A percentile compares a stretch with the other conserved stretches of the same genome.
Conservation (phyloP, 768 basidiomycete species). For the Hemileccinum impolitum region DNA sequence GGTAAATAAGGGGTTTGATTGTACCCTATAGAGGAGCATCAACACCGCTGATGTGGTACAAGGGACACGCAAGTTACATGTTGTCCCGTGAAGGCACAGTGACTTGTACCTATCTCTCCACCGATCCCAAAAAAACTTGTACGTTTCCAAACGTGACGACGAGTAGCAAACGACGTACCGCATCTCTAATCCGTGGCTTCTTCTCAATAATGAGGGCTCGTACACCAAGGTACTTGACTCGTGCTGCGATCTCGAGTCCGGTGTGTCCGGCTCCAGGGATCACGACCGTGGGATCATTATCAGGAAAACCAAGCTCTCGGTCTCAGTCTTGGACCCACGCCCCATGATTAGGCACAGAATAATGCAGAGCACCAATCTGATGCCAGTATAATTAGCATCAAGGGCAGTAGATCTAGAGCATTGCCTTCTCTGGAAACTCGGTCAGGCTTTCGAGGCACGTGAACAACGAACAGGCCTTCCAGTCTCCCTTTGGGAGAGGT, state of each 20-base stretch:
- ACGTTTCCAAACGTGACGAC: neutral
- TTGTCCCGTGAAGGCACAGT: slow-evolving; percentile 47
- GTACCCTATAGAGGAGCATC: slow-evolving; percentile 31
- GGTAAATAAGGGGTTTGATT: slow-evolving; percentile 50
- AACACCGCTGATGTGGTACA: neutral
- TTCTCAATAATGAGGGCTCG: slow-evolving; percentile 49
- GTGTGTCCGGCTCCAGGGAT: slow-evolving; percentile 61
- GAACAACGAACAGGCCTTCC: slow-evolving; percentile 54
- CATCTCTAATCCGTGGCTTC: slow-evolving; percentile 44
- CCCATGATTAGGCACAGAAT: slow-evolving; percentile 35
- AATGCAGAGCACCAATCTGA: neutral
- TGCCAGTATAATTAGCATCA: neutral
- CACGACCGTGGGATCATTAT: slow-evolving; percentile 48
- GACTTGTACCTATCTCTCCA: slow-evolving; percentile 36
- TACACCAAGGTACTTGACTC: slow-evolving; percentile 54
- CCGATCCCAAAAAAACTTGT: neutral
- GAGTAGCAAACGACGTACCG: neutral
- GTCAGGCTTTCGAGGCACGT: slow-evolving; percentile 55
- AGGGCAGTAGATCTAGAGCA: neutral
- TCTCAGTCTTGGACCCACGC: slow-evolving; percentile 45
- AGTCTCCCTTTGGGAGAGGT: slow-evolving; percentile 39
- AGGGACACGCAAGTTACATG: slow-evolving; percentile 28
- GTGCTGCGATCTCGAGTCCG: slow-evolving; percentile 55
- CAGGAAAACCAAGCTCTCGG: slow-evolving; percentile 40
- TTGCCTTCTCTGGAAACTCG: slow-evolving; percentile 42